Conservation (phyloP, 148 eudicot genomes). For the Vaccinium corymbosum region DNA sequence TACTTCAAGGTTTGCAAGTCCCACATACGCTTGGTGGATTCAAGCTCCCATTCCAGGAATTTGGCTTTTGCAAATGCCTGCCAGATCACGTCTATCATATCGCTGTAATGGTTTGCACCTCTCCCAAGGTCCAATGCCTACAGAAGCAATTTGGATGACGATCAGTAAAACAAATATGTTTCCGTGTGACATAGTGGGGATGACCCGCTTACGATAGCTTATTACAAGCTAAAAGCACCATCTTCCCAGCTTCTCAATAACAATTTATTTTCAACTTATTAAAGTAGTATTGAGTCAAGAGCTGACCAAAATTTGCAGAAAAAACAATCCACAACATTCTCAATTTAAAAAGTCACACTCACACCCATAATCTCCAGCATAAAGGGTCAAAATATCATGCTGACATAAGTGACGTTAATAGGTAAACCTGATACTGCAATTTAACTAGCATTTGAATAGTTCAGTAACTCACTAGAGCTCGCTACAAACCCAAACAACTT, state of each 20-base stretch:
- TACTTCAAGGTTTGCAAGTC: constrained; percentile 76
- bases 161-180: not conserved
- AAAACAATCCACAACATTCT: not conserved
- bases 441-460: not conserved
- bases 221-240: not conserved
- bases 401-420: not conserved
- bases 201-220: not conserved
- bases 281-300: not conserved
- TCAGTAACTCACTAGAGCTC: not conserved
- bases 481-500: not conserved
- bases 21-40: constrained; percentile 66
- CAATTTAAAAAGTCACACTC: not conserved
- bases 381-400: not conserved
- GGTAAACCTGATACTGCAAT: not conserved
- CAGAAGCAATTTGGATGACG: not conserved
- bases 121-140: constrained; percentile 89
- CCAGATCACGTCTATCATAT: constrained; percentile 91
- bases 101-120: constrained; percentile 62
- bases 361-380: not conserved
- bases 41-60: constrained; percentile 75
- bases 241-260: not conserved
- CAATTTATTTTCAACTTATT: not conserved
- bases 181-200: not conserved
- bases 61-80: constrained; percentile 85
- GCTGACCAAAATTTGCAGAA: not conserved